Base-by-base conservation (phyloP, 2,329 filamentous ascomycete genomes). In the Pleochaeta shiraiana region DNA sequence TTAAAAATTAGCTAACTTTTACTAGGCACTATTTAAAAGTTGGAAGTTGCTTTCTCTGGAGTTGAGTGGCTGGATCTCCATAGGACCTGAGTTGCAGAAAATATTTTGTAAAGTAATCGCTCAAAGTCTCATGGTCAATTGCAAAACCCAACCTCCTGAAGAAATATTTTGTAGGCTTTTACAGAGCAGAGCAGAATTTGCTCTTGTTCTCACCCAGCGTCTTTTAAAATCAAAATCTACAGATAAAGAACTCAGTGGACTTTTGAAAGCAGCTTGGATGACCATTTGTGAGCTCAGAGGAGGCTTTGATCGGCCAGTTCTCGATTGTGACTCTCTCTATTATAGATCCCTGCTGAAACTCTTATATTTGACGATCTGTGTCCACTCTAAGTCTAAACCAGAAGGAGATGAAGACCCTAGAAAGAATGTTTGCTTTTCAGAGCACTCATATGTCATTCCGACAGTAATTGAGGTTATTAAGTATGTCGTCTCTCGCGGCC, bases 1-100 rank as follows among this genome's bases (percentile, higher is more conserved):
- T 24, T 30, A 57, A 6, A 30, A 28, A 7, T 28, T 9, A 34
- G 30, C 69, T 76, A 70, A 77, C 68, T 57, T 14, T 3, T 26
- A 65, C 39, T 70, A 89, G 86, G 82, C 84, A 53, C 81, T 98
- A 21, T 86, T 96, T 68, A 84, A 89, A 70, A 87, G 89, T 64
- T 97, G 92, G 90, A 91, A 95, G 73, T 85, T 89, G 66, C 79
- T 98, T 9, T 82, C 92, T 16, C 79, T 93, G 62, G 92, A 96
- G 71, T 80, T 98, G 61, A 89, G 87, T 72, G 83, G 83, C 60
- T 69, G 68, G 33, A 83, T 71, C 3, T 63, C 64, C 1, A 64
- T 65, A 11, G 66, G 72, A 34, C 34, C 62, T 4, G 65, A 68
- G 5, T 63, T 71, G 3, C 70, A 72, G 66, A 68, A 67, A 26